Base-by-base conservation (phyloP, 768 basidiomycete genomes). In the Dioszegia crocea region DNA sequence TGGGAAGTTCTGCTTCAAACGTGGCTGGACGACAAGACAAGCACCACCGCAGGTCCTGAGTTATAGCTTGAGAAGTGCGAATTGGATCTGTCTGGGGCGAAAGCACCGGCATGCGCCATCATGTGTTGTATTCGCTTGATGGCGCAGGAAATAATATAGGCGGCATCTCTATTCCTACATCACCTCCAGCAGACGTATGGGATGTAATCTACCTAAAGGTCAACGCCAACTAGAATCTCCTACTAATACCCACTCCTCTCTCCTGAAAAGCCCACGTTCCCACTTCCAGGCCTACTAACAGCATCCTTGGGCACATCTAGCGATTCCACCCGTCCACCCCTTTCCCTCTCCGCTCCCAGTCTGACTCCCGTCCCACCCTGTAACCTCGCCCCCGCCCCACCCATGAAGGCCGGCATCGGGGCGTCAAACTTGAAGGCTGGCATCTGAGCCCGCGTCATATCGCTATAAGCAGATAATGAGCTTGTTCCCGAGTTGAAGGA, bases 281-380 rank as follows among this genome's bases (percentile, higher is more conserved):
- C 51, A 19, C 51, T 53, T 6, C 51, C 51, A 14, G 21, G 36
- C 51, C 51, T 36, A 23, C 51, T 53, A 19, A 53, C 36, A 16
- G 51, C 51, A 40, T 53, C 51, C 38, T 40, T 53, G 12, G 51
- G 51, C 24, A 53, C 51, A 40, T 53, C 51, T 5, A 53, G 24
- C 24, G 51, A 53, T 29, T 40, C 38, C 47, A 14, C 14, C 6
- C 14, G 3, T 24, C 51, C 27, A 14, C 21, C 51, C 38, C 51
- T 40, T 3, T 40, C 38, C 17, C 38, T 29, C 9, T 2, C n/a
- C 17, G 27, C 16, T 30, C 47, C 26, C 16, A 14, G 9, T 2
- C 27, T 10, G 5, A 14, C 33, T 14, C 33, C 33, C 6, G 8
- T 6, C 33, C 33, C 33, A 33, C 33, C 33, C 6, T 33, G 8